phyloP scores from a whole-genome alignment of 331 rosid species.

The Acacia pycnantha region DNA sequence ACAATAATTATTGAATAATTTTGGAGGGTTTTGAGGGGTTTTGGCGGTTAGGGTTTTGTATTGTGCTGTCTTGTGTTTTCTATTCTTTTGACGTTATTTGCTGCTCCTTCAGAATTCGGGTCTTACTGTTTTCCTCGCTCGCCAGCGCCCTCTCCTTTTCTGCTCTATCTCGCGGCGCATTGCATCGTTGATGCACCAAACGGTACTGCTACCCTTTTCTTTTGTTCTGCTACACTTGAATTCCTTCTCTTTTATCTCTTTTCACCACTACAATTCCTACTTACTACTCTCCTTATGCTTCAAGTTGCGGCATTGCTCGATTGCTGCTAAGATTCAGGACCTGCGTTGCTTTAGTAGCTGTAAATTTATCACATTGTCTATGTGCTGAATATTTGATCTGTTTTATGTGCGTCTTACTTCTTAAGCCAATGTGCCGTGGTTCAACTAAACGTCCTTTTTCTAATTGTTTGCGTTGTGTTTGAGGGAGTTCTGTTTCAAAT shows the following conservation, averaged over 20 bases:
- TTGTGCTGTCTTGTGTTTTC: neutral
- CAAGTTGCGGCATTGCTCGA: neutral
- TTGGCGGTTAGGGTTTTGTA: conserved; percentile 55
- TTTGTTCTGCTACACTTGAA: neutral
- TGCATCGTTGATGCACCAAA: conserved; percentile 23
- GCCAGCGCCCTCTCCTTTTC: conserved; percentile 27
- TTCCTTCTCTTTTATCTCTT: neutral
- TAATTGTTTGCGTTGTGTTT: conserved; percentile 12
- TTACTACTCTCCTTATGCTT: neutral
- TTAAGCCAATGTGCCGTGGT: neutral
- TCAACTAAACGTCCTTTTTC: neutral
- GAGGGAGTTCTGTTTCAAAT: neutral
- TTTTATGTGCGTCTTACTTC: conserved; percentile 12
- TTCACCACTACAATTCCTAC: neutral
- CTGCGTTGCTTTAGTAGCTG: conserved; percentile 7
- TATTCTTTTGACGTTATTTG: conserved; percentile 24
- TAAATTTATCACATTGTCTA: conserved; percentile 20
- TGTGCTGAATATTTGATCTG: neutral
- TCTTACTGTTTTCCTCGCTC: conserved; percentile 15
- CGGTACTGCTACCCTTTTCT: neutral
- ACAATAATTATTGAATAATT: neutral
- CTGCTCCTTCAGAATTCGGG: conserved; percentile 17
- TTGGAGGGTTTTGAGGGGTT: conserved; percentile 33
- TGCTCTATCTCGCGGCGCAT: conserved; percentile 6
- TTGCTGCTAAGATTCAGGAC: conserved; percentile 18